Conservation (phyloP, 1,139 yeast genomes). For the Candida sp. region DNA sequence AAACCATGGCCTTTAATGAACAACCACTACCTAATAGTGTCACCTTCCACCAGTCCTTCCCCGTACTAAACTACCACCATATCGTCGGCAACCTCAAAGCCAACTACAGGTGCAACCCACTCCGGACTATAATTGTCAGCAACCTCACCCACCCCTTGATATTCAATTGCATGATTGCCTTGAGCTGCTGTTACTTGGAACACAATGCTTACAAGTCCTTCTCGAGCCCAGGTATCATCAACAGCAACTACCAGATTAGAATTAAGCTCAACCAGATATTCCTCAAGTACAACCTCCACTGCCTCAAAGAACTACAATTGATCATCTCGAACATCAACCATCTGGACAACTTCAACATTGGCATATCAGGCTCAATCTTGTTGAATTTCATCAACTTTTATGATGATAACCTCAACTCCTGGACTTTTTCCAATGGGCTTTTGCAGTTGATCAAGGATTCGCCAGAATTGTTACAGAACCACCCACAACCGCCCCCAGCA, state of each 20-base stretch:
- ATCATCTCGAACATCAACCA: slow-evolving; percentile 17
- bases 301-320: slow-evolving; percentile 22
- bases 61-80: not conserved
- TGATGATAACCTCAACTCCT: slow-evolving; percentile 24
- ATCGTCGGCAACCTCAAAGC: not conserved
- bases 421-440: slow-evolving; percentile 30
- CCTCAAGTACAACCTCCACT: slow-evolving; percentile 22
- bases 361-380: slow-evolving; percentile 26
- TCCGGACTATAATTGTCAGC: not conserved
- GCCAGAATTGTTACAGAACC: not conserved
- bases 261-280: slow-evolving; percentile 8
- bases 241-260: slow-evolving; percentile 1
- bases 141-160: slow-evolving; percentile 9
- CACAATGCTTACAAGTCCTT: slow-evolving; percentile 26
- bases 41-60: not conserved
- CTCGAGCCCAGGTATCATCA: slow-evolving; percentile 6
- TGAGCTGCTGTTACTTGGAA: slow-evolving; percentile 23
- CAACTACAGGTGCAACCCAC: not conserved
- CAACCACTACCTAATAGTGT: slow-evolving; percentile 1
- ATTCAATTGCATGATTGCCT: slow-evolving; percentile 20
- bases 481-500: not conserved
- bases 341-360: slow-evolving; percentile 20
- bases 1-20: not conserved
- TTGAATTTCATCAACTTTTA: slow-evolving; percentile 30
- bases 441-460: slow-evolving; percentile 8